Evolutionary conservation across 352 stramenopile species (phyloP).

Genomic region (Globisporangium polare): DNA sequence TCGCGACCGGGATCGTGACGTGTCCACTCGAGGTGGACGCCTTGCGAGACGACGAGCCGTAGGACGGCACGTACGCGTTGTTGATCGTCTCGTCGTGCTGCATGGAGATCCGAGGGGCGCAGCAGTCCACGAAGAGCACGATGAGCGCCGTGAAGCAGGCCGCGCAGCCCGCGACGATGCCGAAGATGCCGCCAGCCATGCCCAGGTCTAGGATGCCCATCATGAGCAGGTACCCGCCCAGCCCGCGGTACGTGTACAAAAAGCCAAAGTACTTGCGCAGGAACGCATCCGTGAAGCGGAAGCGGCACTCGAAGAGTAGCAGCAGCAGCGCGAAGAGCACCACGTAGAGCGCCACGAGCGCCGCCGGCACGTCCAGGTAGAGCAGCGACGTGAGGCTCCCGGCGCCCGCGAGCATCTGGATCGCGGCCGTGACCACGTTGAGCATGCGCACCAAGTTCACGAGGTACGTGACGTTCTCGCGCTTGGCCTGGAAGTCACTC

Average conservation of each 20-base stretch:
- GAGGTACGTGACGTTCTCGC: conserved; percentile 26
- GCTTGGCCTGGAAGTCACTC: conserved; percentile 9
- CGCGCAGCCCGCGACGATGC: conserved; percentile 25
- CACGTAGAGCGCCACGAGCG: conserved; percentile 51
- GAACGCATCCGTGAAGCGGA: conserved; percentile 35
- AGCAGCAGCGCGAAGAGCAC: conserved; percentile 46
- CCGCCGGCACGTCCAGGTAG: conserved; percentile 28
- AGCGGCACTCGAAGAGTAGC: conserved; percentile 49
- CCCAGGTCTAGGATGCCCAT: conserved; percentile 57
- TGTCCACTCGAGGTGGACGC: not conserved
- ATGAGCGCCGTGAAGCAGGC: conserved; percentile 42
- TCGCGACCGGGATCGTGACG: conserved; percentile 8
- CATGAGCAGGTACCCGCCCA: conserved; percentile 50
- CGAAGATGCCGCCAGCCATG: conserved; percentile 40
- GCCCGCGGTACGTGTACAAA: conserved; percentile 49
- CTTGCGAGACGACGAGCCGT: conserved; percentile 13
- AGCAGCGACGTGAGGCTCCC: conserved; percentile 41
- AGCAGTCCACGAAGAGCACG: conserved; percentile 31
- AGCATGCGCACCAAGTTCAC: conserved; percentile 27
- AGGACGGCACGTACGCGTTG: conserved; percentile 10
- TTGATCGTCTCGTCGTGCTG: conserved; percentile 13
- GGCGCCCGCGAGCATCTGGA: conserved; percentile 38
- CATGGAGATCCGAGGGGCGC: conserved; percentile 15
- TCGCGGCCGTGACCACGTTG: conserved; percentile 37
- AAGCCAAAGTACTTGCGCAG: conserved; percentile 60